These are phyloP conservation scores for Aspergillus tubingensis DNA, from an alignment of 2,329 filamentous ascomycete genomes.

Conservation along the genomic window DNA sequence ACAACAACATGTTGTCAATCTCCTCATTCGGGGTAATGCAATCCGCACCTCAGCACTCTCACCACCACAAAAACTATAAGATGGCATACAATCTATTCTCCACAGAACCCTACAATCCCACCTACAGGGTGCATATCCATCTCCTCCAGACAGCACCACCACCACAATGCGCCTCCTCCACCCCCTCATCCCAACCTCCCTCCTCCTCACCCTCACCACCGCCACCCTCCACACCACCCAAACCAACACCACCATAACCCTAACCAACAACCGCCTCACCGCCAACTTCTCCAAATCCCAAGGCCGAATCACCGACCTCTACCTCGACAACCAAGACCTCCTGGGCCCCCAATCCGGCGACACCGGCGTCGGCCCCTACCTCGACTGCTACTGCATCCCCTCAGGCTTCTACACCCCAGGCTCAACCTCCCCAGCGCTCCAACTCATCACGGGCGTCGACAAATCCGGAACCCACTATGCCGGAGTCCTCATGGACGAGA, in stretches of 20 bases:
- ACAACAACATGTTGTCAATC: background rate
- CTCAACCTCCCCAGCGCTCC: slow-evolving; percentile 50
- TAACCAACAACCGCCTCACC: slow-evolving; percentile 50
- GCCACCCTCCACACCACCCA: slow-evolving; percentile 23
- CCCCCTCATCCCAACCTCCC: slow-evolving; percentile 7
- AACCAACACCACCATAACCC: slow-evolving; percentile 26
- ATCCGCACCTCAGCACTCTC: background rate
- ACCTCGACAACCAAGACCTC: slow-evolving; percentile 55
- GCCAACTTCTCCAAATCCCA: slow-evolving; percentile 47
- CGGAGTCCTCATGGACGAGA: slow-evolving; percentile 62
- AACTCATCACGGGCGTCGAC: slow-evolving; percentile 56
- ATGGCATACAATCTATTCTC: background rate
- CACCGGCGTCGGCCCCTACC: slow-evolving; percentile 58
- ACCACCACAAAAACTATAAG: background rate
- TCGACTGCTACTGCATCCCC: slow-evolving; percentile 65
- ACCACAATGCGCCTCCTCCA: slow-evolving; percentile 12
- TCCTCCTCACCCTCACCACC: slow-evolving; percentile 14
- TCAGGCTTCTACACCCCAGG: slow-evolving; percentile 63
- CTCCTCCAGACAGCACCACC: no score
- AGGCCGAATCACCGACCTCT: slow-evolving; percentile 46
- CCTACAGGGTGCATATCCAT: no score
- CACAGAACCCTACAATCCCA: background rate
- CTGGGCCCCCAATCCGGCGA: slow-evolving; percentile 50
- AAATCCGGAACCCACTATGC: slow-evolving; percentile 55
- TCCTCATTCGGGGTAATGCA: background rate